Conservation (phyloP, 2,329 filamentous ascomycete genomes). For the Macrophomina pseudophaseolina region DNA sequence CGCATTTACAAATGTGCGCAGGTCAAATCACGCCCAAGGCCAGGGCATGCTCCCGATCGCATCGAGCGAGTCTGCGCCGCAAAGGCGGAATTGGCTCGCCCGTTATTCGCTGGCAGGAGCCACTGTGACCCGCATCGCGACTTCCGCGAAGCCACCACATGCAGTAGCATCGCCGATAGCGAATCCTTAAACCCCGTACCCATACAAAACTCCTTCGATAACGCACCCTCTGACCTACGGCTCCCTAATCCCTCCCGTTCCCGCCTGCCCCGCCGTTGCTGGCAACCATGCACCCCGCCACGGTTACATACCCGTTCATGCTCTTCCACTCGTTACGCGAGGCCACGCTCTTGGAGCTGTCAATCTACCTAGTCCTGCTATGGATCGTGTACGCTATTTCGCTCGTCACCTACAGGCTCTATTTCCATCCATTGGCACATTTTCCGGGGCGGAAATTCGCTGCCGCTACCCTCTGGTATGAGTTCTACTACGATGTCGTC, state of each 20-base stretch:
- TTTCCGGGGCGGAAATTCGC: conserved; percentile 30
- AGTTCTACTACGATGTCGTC: conserved; percentile 31
- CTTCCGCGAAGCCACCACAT: conserved; percentile 8
- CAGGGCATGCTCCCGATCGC: not conserved
- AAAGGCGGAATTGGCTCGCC: not conserved
- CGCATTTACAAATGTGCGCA: too few species aligned
- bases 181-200: not conserved
- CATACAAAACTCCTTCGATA: not conserved
- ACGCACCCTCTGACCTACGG: not conserved
- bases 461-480: conserved; percentile 30
- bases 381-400: not conserved
- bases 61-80: not conserved
- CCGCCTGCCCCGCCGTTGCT: not conserved
- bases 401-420: not conserved
- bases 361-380: not conserved
- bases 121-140: conserved; percentile 2
- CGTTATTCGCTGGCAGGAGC: conserved; percentile 6
- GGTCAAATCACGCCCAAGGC: too few species aligned
- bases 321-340: not conserved
- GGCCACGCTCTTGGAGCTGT: not conserved
- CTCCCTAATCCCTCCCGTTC: not conserved
- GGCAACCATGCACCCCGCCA: not conserved
- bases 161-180: conserved; percentile 14
- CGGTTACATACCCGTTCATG: not conserved
- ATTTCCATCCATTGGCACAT: conserved; percentile 2